Percentiles rank a stretch among this genome's conserved stretches.
phyloP scores from a whole-genome alignment of 352 stramenopile genomes.

The Plasmopara viticola region DNA sequence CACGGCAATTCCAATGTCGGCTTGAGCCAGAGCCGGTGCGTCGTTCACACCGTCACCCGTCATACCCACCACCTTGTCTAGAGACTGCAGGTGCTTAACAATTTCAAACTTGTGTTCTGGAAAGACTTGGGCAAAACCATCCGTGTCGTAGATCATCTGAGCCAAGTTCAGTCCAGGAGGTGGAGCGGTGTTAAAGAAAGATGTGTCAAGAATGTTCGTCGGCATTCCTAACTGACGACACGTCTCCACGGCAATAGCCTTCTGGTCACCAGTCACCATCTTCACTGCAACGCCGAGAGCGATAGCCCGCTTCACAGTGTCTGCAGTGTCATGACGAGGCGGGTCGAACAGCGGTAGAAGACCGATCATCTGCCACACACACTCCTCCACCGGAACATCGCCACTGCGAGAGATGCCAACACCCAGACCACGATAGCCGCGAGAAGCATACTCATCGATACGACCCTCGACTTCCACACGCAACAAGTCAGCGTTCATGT shows the following conservation, averaged over 20 bases:
- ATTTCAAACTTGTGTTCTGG: constrained; percentile 91
- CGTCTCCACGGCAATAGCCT: no score
- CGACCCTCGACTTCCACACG: constrained; percentile 69
- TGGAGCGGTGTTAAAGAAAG: no score
- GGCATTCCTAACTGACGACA: no score
- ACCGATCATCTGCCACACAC: constrained; percentile 89
- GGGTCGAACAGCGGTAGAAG: constrained; percentile 92
- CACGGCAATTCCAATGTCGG: no score
- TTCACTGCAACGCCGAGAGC: no score
- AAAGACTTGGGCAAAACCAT: constrained; percentile 92
- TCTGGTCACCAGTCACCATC: no score
- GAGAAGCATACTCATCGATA: constrained; percentile 77
- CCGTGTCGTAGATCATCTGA: no score
- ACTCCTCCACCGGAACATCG: constrained; percentile 67
- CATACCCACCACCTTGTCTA: constrained; percentile 80
- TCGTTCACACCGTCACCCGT: no score
- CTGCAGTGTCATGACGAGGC: constrained; percentile 87
- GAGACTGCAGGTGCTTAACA: constrained; percentile 84
- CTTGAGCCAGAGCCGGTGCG: no score
- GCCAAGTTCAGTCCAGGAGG: no score
- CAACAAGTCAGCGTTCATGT: constrained; percentile 77
- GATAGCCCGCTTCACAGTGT: constrained; percentile 93
- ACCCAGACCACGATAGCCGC: constrained; percentile 61
- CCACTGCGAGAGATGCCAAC: constrained; percentile 51
- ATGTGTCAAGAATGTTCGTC: no score